Conservation (phyloP, 768 basidiomycete genomes). For the Leccinum arenicola region DNA sequence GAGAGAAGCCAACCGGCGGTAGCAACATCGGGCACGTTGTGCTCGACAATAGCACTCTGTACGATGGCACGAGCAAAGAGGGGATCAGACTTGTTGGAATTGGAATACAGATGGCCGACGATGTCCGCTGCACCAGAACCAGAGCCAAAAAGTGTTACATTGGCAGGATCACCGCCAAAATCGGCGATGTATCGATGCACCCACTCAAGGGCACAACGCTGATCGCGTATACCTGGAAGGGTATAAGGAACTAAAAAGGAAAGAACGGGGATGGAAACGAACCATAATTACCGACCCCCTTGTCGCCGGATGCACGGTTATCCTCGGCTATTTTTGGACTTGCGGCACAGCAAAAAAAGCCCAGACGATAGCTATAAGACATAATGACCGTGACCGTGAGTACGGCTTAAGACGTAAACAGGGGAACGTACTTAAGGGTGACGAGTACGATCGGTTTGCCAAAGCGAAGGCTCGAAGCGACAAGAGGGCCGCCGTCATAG, state of each 20-base stretch:
- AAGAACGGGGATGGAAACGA: conserved; percentile 18
- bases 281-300: conserved; percentile 80
- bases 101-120: conserved; percentile 61
- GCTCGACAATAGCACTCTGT: conserved; percentile 68
- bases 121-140: conserved; percentile 51
- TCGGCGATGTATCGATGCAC: conserved; percentile 53
- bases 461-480: conserved; percentile 59
- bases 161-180: conserved; percentile 65
- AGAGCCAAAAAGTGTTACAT: conserved; percentile 43
- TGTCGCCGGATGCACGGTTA: conserved; percentile 59
- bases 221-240: conserved; percentile 57
- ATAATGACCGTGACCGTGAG: conserved; percentile 6
- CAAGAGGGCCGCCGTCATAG: conserved; percentile 70
- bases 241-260: conserved; percentile 4
- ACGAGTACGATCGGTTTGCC: conserved; percentile 70
- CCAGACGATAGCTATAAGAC: conserved; percentile 63
- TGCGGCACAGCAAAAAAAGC: conserved; percentile 75
- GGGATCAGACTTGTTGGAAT: conserved; percentile 53
- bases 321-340: conserved; percentile 64
- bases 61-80: conserved; percentile 72
- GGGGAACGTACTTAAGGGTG: conserved; percentile 63
- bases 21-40: conserved; percentile 55
- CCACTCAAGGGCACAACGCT: conserved; percentile 64
- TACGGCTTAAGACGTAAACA: conserved; percentile 17
- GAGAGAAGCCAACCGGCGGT: conserved; percentile 68